These are phyloP conservation scores for Podila minutissima DNA, from an alignment of 192 early-diverging fungal genomes.

Conservation along the genomic window DNA sequence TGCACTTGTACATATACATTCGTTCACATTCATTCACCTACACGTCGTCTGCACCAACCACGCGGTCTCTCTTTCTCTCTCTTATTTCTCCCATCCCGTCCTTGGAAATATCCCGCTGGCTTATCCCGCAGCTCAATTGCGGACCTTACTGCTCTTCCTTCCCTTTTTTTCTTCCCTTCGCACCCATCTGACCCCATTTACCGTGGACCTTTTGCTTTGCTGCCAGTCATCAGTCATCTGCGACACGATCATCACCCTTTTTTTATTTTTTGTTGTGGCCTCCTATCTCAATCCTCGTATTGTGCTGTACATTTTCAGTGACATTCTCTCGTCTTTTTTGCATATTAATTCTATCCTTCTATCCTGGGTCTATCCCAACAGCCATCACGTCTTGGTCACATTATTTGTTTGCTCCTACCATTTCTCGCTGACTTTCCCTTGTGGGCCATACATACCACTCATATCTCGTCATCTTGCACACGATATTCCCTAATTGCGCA, in stretches of 20 bases:
- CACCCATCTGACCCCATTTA: slow-evolving; percentile 1
- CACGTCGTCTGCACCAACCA: not conserved
- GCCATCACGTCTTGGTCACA: slow-evolving; percentile 4
- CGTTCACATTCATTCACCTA: not conserved
- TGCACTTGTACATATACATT: not conserved
- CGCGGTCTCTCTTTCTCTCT: not conserved
- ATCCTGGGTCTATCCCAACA: slow-evolving; percentile 1
- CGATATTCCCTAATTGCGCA: not conserved
- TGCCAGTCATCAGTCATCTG: not conserved
- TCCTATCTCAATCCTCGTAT: not conserved
- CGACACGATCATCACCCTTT: slow-evolving; percentile 3
- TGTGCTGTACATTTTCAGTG: no score
- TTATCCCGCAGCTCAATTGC: slow-evolving; percentile 2
- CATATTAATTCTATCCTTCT: not conserved
- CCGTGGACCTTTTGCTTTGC: not conserved
- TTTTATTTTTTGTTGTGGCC: not conserved
- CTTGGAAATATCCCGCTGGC: not conserved
- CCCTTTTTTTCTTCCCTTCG: not conserved
- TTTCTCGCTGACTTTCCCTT: not conserved
- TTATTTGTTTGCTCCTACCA: not conserved
- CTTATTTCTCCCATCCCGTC: not conserved
- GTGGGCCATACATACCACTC: not conserved
- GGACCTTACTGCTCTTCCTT: not conserved
- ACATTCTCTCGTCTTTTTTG: not conserved
- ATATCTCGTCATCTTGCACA: not conserved